These are phyloP conservation scores for Primulina huaijiensis DNA, from an alignment of 257 asterid genomes.

Conservation along the genomic window DNA sequence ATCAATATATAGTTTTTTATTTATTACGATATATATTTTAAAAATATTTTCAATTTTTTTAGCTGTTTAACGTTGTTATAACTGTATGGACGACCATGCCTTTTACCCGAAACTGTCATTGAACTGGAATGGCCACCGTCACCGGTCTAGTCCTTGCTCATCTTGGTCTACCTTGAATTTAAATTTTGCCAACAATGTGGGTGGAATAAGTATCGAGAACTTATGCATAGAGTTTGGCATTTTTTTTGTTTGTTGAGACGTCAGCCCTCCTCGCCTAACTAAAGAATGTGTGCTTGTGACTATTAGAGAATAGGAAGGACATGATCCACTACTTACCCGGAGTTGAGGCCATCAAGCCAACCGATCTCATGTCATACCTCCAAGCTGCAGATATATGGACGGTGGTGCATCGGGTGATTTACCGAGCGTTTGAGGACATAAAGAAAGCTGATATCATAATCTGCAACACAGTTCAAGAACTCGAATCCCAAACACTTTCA, in stretches of 20 bases:
- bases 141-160: too few species aligned
- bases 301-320: constrained; percentile 44
- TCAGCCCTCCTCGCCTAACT: neutral
- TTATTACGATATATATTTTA: too few species aligned
- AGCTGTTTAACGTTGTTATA: too few species aligned
- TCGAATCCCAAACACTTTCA: constrained; percentile 46
- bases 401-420: constrained; percentile 58
- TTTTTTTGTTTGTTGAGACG: constrained; percentile 2
- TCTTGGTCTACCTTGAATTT: too few species aligned
- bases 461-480: constrained; percentile 68
- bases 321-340: constrained; percentile 66
- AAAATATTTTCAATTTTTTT: too few species aligned
- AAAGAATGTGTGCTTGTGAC: neutral
- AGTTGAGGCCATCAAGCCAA: constrained; percentile 51
- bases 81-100: too few species aligned
- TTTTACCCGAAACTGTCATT: too few species aligned
- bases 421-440: constrained; percentile 56
- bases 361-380: constrained; percentile 62
- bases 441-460: constrained; percentile 55
- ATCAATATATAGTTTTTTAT: too few species aligned
- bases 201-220: neutral
- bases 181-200: neutral
- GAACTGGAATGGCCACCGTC: too few species aligned
- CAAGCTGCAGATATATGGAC: constrained; percentile 48
- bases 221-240: neutral